Percentiles rank a stretch among this genome's conserved stretches.
Conservation (phyloP, 192 early-diverging fungal species). For the Podila epigama region DNA sequence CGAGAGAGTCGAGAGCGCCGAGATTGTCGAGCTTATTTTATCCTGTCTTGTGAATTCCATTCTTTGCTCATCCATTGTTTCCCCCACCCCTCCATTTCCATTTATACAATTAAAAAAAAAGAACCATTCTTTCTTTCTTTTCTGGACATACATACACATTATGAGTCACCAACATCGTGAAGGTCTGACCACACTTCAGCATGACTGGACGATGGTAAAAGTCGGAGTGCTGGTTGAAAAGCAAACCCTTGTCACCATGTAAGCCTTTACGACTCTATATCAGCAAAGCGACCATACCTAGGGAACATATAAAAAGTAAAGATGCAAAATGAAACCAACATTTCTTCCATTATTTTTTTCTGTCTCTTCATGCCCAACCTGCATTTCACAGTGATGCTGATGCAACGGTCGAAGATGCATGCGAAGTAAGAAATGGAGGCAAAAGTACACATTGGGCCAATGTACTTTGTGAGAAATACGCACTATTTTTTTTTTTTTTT, state of each 20-base stretch:
- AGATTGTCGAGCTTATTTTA: not conserved
- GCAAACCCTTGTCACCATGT: conserved; percentile 73
- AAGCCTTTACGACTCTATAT: conserved; percentile 16
- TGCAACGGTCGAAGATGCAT: conserved; percentile 72
- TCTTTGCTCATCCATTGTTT: not conserved
- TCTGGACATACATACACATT: not conserved
- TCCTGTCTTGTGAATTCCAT: not conserved
- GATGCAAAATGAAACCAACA: not conserved
- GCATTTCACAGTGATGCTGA: conserved; percentile 58
- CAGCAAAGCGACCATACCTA: not conserved
- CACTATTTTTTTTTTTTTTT: not conserved
- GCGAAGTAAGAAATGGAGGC: conserved; percentile 49
- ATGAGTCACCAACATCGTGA: conserved; percentile 33
- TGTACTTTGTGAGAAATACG: not conserved
- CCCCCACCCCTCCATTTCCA: not conserved
- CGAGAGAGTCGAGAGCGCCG: not conserved
- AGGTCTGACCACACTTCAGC: conserved; percentile 47
- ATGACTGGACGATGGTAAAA: conserved; percentile 74
- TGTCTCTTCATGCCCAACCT: no score
- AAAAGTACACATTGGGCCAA: no score
- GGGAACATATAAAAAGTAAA: not conserved
- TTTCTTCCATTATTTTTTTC: not conserved
- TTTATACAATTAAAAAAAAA: not conserved
- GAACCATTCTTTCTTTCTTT: not conserved
- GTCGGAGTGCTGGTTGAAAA: conserved; percentile 64